phyloP scores from a whole-genome alignment of 2,329 filamentous ascomycete genomes.

The Penicillium paneum region DNA sequence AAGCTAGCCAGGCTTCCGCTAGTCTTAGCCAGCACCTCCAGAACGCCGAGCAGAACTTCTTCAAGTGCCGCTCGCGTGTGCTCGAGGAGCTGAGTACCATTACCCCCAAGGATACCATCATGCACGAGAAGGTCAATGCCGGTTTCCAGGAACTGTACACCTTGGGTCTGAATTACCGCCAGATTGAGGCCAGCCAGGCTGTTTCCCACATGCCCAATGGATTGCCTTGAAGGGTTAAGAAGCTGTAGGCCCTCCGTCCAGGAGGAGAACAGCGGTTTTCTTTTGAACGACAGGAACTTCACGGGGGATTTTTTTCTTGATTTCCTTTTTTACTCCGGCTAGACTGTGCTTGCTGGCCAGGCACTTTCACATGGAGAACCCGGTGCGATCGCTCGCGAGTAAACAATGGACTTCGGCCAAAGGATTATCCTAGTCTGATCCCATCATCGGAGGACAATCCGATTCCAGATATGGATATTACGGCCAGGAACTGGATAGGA shows the following conservation, averaged over 20 bases:
- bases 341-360: conserved; percentile 4
- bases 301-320: conserved; percentile 6
- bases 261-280: not conserved
- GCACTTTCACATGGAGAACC: conserved; percentile 1
- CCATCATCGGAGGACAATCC: not conserved
- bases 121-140: conserved; percentile 46
- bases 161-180: conserved; percentile 43
- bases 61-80: conserved; percentile 40
- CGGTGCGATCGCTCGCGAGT: conserved; percentile 1
- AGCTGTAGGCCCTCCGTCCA: conserved; percentile 2
- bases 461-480: not conserved
- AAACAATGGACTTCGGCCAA: not conserved
- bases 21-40: conserved; percentile 42
- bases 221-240: conserved; percentile 28
- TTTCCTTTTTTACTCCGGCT: conserved; percentile 3
- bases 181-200: conserved; percentile 42
- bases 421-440: not conserved
- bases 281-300: not conserved
- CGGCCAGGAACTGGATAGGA: conserved; percentile 7
- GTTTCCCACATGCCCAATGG: conserved; percentile 35
- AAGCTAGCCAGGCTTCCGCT: conserved; percentile 33
- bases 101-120: conserved; percentile 39
- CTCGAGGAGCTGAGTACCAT: conserved; percentile 41
- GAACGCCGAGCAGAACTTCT: conserved; percentile 43
- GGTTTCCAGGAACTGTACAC: conserved; percentile 45